Base-by-base conservation (phyloP, 768 basidiomycete species). In the Candolleomyces eurysporus region DNA sequence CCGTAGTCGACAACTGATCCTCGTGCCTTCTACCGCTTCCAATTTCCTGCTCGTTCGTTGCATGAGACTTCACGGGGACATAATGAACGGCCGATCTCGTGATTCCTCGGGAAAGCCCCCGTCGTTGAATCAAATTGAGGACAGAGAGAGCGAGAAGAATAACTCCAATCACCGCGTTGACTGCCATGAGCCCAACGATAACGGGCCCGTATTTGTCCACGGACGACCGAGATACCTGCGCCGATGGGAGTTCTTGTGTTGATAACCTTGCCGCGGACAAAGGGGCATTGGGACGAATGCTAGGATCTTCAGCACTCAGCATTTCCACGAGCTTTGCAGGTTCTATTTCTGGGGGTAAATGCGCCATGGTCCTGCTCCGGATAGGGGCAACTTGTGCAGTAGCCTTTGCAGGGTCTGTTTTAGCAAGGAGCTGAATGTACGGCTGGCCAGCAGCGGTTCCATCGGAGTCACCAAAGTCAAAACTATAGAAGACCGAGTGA, bases 351-450 rank as follows among this genome's bases (percentile, higher is more conserved):
- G 48, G 58, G 21, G 58, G 31, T 9, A 59, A 36, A 2, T 10
- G 4, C n/a, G 48, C 49, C 58, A 59, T 51, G 17, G 58, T 59
- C 17, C 52, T 51, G 42, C 46, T 59, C 32, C 50, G 49, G 13
- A 5, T 39, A 6, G 4, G 9, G 4, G 36, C 51, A 21, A 63
- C 51, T 26, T 63, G 48, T 5, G 50, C 16, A 0, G 52, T 56
- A 17, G 58, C 61, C 14, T 16, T 52, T 30, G 39, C 36, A 30
- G 45, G 36, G 31, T 63, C 49, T 17, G 45, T 59, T 32, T 63
- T 50, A 19, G 57, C 11, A 2, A 63, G 30, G 13, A 63, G 52
- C 31, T 63, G 61, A 14, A 63, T 59, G 40, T 63, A 63, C n/a
- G 61, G 61, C 42, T 54, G 48, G 32, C 45, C 58, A 5, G n/a